Evolutionary conservation across 176 grass and related monocot species (phyloP).

Genomic region (Bonia amplexicaulis): DNA sequence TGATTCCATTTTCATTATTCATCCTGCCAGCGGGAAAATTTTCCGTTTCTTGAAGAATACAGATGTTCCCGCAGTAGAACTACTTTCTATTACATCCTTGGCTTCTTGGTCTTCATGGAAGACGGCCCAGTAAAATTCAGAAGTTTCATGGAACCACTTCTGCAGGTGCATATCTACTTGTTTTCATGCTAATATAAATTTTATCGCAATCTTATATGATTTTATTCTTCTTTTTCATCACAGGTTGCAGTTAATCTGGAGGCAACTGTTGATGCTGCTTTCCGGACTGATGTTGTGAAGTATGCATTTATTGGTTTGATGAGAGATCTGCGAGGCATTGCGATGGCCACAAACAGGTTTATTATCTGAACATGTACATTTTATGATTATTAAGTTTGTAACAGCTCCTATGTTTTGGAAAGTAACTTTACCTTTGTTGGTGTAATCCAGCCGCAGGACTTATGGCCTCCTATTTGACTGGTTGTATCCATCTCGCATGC

Average conservation of each 20-base stretch:
- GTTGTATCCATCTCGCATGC: slow-evolving; percentile 86
- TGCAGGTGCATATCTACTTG: slow-evolving; percentile 52
- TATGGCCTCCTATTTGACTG: slow-evolving; percentile 97
- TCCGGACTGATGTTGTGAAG: slow-evolving; percentile 73
- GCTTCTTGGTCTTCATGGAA: slow-evolving; percentile 97
- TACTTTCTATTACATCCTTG: slow-evolving; percentile 92
- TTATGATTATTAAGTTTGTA: background rate
- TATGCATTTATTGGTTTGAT: slow-evolving; percentile 93
- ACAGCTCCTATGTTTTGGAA: background rate
- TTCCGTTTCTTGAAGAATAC: slow-evolving; percentile 86
- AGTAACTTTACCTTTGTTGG: slow-evolving; percentile 27
- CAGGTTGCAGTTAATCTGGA: slow-evolving; percentile 80
- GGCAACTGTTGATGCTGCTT: slow-evolving; percentile 77
- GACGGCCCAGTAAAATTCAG: slow-evolving; percentile 90
- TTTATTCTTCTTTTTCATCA: slow-evolving; percentile 12
- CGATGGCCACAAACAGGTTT: slow-evolving; percentile 93
- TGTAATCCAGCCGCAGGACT: slow-evolving; percentile 67
- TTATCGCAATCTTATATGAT: background rate
- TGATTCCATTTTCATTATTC: slow-evolving; percentile 21
- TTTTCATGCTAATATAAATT: slow-evolving; percentile 11
- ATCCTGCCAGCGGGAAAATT: slow-evolving; percentile 69
- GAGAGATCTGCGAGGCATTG: slow-evolving; percentile 92
- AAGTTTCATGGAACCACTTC: slow-evolving; percentile 93
- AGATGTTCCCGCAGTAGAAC: slow-evolving; percentile 90
- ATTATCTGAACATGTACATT: slow-evolving; percentile 10